phyloP scores from a whole-genome alignment of 345 rosid genomes.

The Xanthoceras sorbifolium region DNA sequence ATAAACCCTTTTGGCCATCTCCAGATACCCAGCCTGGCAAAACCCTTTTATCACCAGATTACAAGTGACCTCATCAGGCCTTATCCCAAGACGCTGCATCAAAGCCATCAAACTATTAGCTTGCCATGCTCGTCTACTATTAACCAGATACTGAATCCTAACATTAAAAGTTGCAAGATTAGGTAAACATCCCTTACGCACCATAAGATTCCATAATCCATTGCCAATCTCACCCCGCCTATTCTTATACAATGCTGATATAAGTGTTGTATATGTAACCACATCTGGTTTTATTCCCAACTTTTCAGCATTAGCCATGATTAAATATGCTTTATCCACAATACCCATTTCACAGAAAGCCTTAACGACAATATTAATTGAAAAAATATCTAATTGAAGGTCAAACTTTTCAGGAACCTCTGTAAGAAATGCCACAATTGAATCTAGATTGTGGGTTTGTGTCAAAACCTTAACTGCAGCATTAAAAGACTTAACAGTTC shows the following conservation, averaged over 20 bases:
- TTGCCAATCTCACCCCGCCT: conserved; percentile 57
- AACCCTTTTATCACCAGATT: conserved; percentile 85
- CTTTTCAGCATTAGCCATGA: conserved; percentile 60
- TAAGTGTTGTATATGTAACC: conserved; percentile 72
- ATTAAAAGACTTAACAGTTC: conserved; percentile 78
- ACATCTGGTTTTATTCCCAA: conserved; percentile 66
- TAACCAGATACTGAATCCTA: conserved; percentile 71
- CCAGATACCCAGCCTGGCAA: conserved; percentile 59
- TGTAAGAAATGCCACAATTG: conserved; percentile 47
- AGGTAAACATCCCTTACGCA: conserved; percentile 70
- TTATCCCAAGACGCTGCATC: conserved; percentile 60
- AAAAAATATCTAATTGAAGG: conserved; percentile 50
- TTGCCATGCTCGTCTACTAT: conserved; percentile 60
- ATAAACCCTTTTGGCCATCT: conserved; percentile 79
- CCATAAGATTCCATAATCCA: conserved; percentile 84
- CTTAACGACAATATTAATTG: conserved; percentile 62
- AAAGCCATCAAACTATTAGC: conserved; percentile 63
- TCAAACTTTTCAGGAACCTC: conserved; percentile 43
- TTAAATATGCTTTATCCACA: conserved; percentile 55
- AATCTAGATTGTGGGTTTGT: conserved; percentile 47
- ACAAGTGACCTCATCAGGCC: conserved; percentile 67
- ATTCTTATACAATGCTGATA: conserved; percentile 62
- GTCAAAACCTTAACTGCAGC: conserved; percentile 65
- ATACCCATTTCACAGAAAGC: conserved; percentile 58
- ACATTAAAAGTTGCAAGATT: conserved; percentile 74